A percentile compares a stretch with the other conserved stretches of the same genome.
Evolutionary conservation across 305 asterid species (phyloP).

Genomic region (Fraxinus sp.): DNA sequence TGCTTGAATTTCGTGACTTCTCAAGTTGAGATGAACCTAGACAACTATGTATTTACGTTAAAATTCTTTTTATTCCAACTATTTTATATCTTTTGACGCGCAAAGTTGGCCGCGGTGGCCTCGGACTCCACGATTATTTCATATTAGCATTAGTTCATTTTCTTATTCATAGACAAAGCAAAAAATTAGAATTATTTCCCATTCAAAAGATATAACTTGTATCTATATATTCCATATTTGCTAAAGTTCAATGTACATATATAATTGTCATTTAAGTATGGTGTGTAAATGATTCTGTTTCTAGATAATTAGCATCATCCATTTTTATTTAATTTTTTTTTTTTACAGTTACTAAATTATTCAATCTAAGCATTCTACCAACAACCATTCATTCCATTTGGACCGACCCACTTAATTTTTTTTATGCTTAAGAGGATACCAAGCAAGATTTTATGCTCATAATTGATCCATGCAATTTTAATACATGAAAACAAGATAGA

Average conservation of each 20-base stretch:
- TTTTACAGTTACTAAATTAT: slow-evolving; percentile 30
- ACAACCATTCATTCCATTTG: slow-evolving; percentile 29
- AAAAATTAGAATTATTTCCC: not conserved
- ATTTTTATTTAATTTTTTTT: not conserved
- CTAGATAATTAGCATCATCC: slow-evolving; percentile 25
- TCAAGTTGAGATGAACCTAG: not conserved
- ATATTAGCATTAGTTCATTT: not conserved
- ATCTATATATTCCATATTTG: not conserved
- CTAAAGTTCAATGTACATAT: not conserved
- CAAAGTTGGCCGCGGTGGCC: not conserved
- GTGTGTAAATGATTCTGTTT: slow-evolving; percentile 22
- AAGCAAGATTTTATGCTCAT: slow-evolving; percentile 26
- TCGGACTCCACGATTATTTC: not conserved
- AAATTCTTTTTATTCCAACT: not conserved
- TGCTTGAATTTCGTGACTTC: not conserved
- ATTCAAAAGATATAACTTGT: not conserved
- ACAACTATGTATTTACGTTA: not conserved
- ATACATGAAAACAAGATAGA: not conserved
- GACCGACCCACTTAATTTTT: slow-evolving; percentile 13
- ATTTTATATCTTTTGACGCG: not conserved
- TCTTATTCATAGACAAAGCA: not conserved
- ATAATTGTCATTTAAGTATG: slow-evolving; percentile 8
- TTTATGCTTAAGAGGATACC: slow-evolving; percentile 11
- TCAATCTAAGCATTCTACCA: slow-evolving; percentile 16
- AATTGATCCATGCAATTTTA: not conserved